Base-by-base conservation (phyloP, 345 rosid genomes). In the Populus davidiana region DNA sequence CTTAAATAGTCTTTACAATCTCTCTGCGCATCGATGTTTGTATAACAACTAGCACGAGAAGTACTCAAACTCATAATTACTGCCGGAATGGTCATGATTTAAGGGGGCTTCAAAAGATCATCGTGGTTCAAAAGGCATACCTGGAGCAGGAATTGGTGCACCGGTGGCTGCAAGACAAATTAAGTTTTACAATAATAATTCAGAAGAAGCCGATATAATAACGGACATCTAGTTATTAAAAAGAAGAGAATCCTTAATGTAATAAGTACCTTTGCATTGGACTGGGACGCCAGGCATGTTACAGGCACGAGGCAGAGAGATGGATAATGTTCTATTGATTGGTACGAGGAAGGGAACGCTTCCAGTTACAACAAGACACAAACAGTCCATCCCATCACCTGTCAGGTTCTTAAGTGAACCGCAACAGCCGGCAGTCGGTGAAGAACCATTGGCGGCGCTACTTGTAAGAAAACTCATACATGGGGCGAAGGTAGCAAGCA, bases 221-320 rank as follows among this genome's bases (percentile, higher is more conserved):
- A 25, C 25, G 8, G 49, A n/a, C 49, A 31, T 8, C 1, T 33
- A 13, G 1, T 20, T 13, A 21, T 2, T 9, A 52, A 11, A 17
- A 67, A 2, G 14, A 25, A 5, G 9, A 43, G 44, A 61, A 27
- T 69, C 67, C 4, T 27, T 6, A 59, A 64, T 9, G 67, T 10
- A 6, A 62, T 35, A 8, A 41, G 5, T 63, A 86, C 96, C 89
- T 86, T 90, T 81, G 91, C 99, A 93, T 65, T 92, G 93, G 77
- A 95, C 75, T 18, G 98, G 93, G 67, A 93, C 91, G 8, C 90
- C 82, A 23, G 94, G 85, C 96, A 90, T 90, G 87, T 91, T 93
- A 75, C 98, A 93, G 52, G 96, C 91, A 0, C 89, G 91, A 8
- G 99, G 98, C 50, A 95, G 98, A 62, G 92, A 86, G 74, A 95